Percentiles rank a stretch among this genome's conserved stretches.
These are phyloP conservation scores for Phragmites australis DNA, from an alignment of 176 grass and related monocot species.

Conservation along the genomic window DNA sequence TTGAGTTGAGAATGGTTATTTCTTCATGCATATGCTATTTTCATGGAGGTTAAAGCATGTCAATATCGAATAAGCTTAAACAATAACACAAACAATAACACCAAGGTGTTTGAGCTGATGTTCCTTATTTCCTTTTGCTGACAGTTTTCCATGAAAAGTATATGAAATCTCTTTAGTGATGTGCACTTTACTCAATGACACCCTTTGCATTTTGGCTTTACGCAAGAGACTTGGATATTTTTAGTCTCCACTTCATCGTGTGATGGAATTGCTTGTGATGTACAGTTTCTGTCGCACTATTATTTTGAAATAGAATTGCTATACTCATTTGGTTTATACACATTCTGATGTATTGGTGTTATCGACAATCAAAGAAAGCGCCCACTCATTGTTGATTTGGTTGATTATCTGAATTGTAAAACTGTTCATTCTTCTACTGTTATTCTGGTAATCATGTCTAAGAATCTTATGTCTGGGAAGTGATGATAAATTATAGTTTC, in stretches of 20 bases:
- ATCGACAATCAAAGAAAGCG: neutral
- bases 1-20: neutral
- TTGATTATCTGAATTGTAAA: neutral
- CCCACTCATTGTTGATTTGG: neutral
- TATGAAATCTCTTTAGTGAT: neutral
- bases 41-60: neutral
- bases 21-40: neutral
- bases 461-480: neutral
- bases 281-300: neutral
- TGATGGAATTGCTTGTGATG: neutral
- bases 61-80: neutral
- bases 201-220: neutral
- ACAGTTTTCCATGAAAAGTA: neutral
- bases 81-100: neutral
- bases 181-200: neutral
- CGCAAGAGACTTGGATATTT: neutral
- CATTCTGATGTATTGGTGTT: neutral
- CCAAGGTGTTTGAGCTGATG: neutral
- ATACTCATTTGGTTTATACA: neutral
- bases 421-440: conserved; percentile 9
- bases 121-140: neutral
- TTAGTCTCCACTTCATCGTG: neutral
- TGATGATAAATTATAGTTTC: neutral
- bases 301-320: neutral
- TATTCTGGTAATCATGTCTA: neutral